Evolutionary conservation across 2,329 filamentous ascomycete species (phyloP), one percentile per base, ranked within the genome.

Genomic region (Phialocephala sp.): DNA sequence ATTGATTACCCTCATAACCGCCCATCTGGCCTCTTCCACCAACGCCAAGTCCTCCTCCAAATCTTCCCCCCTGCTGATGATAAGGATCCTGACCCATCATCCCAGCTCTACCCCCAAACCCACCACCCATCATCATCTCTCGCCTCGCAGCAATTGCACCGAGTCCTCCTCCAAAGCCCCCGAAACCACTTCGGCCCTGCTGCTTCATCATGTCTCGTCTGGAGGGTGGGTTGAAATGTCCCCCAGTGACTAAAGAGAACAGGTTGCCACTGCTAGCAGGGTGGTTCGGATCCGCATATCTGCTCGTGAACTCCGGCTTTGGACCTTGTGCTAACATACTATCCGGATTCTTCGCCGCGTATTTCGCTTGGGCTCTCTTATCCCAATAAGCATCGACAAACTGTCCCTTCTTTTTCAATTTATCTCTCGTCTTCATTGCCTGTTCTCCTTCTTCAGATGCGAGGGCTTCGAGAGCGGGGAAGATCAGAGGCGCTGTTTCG

Each of bases 231-330:
- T 54, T 54, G 11, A 32, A 15, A 27, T 54, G 22, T 35, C 50
- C 50, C 11, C 50, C 22, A 54, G 22, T 54, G 14, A 27, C 24
- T 22, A 54, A 18, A 18, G 9, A 14, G 12, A 54, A 18, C 22
- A 54, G 22, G n/a, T 50, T 50, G 6, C 45, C 45, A 50, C 45
- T 50, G 20, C n/a, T 50, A n/a, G 45, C 45, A 9, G 45, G 45
- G 22, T 50, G 45, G 22, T 32, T 54, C 11, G 50, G 50, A 35
- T 35, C 50, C 24, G 50, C 50, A 35, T 54, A 35, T 35, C 50
- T 27, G 14, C 50, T 54, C 1, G 50, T 54, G 50, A 35, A 35
- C 50, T 54, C 22, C 18, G 27, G 50, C 11, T 54, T 27, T 18
- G 50, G 50, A 5, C 50, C 27, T 32, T 32, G 15, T 4, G 50